Evolutionary conservation across 2,329 filamentous ascomycete species (phyloP).

Genomic region (Ascomycota sp.): DNA sequence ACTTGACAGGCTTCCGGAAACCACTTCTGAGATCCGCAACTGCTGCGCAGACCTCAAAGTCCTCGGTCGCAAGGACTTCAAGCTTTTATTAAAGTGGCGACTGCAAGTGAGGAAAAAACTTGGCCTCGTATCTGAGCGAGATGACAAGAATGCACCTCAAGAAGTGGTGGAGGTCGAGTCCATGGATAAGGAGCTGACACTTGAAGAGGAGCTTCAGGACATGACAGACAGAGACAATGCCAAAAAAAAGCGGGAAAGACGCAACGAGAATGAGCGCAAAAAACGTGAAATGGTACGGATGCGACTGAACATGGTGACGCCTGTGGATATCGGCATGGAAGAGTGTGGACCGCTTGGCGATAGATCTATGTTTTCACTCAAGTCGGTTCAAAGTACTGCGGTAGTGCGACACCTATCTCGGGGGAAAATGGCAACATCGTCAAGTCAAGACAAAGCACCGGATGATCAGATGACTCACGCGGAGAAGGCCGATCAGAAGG

Average conservation of each 20-base stretch:
- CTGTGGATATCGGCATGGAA: constrained; percentile 88
- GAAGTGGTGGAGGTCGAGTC: constrained; percentile 65
- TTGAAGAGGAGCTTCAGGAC: constrained; percentile 68
- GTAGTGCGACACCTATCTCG: constrained; percentile 37
- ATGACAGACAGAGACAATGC: constrained; percentile 58
- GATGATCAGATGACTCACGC: constrained; percentile 19
- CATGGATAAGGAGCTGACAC: constrained; percentile 85
- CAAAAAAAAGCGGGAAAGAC: constrained; percentile 60
- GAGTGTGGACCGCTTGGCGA: constrained; percentile 57
- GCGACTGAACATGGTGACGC: constrained; percentile 91
- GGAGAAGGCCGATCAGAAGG: constrained; percentile 27
- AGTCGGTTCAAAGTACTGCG: constrained; percentile 54
- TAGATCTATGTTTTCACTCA: constrained; percentile 70
- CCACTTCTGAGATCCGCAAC: constrained; percentile 55
- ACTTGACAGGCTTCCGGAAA: constrained; percentile 66
- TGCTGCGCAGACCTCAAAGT: constrained; percentile 75
- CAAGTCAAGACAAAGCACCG: constrained; percentile 31
- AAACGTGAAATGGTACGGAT: constrained; percentile 86
- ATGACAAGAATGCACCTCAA: constrained; percentile 21
- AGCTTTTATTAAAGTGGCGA: constrained; percentile 70
- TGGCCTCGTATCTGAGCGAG: constrained; percentile 52
- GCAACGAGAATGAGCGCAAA: constrained; percentile 80
- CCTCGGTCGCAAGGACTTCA: constrained; percentile 83
- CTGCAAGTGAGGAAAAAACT: constrained; percentile 77
- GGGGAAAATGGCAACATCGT: constrained; percentile 54